phyloP scores from a whole-genome alignment of 345 rosid genomes.

The Moringa oleifera region DNA sequence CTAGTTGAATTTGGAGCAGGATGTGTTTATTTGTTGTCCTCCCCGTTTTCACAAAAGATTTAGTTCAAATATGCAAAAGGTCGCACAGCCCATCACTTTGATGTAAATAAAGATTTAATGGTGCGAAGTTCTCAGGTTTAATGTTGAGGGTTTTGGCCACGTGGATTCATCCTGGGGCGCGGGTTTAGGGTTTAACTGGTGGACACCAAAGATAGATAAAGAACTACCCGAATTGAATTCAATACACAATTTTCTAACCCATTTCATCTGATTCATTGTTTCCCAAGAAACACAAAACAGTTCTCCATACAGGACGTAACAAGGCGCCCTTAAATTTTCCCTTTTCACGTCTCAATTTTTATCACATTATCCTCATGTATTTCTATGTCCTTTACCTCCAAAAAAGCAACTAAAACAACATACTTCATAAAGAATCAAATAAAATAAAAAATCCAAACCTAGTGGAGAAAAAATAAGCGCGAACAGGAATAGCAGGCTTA shows the following conservation, averaged over 20 bases:
- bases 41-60: too few relatives aligned
- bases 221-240: too few relatives aligned
- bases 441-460: constrained; percentile 34
- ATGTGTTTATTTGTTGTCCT: not conserved
- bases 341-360: not conserved
- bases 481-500: constrained; percentile 68
- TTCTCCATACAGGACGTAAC: too few relatives aligned
- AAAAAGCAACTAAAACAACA: not conserved
- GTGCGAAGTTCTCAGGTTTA: not conserved
- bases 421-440: not conserved
- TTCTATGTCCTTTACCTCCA: not conserved
- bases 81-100: too few relatives aligned
- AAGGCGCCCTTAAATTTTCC: not conserved
- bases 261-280: not conserved
- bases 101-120: too few relatives aligned
- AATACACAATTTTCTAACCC: not conserved
- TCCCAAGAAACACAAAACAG: not conserved
- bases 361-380: not conserved
- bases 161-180: too few relatives aligned
- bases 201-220: too few relatives aligned
- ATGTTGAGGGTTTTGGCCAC: not conserved
- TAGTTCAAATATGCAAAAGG: too few relatives aligned
- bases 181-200: too few relatives aligned
- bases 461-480: constrained; percentile 85
- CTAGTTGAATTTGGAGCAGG: not conserved